phyloP scores from a whole-genome alignment of 2,329 filamentous ascomycete genomes.

The Penicillium thymicola region DNA sequence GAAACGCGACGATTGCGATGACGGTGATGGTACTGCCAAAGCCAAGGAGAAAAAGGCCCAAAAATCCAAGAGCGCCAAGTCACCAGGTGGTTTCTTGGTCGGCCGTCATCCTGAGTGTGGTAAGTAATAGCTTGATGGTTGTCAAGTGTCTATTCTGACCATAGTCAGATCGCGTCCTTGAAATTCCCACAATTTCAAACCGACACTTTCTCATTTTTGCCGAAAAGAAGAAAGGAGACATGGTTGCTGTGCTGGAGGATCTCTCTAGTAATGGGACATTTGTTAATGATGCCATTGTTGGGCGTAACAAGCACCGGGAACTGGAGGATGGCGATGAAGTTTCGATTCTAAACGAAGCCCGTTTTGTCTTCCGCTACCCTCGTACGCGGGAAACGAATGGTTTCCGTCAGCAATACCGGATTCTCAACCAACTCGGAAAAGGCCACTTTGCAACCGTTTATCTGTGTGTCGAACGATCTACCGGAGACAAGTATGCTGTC shows the following conservation, averaged over 20 bases:
- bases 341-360: constrained; percentile 75
- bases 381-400: constrained; percentile 67
- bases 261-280: constrained; percentile 95
- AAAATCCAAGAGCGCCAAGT: constrained; percentile 56
- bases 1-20: constrained; percentile 68
- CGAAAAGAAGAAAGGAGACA: constrained; percentile 56
- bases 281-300: constrained; percentile 86
- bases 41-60: constrained; percentile 35
- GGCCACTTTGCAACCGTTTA: constrained; percentile 95
- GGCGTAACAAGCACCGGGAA: constrained; percentile 86
- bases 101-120: constrained; percentile 92
- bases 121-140: constrained; percentile 47
- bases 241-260: constrained; percentile 78
- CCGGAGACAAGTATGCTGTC: constrained; percentile 80
- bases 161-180: constrained; percentile 65
- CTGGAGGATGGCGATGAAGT: constrained; percentile 89
- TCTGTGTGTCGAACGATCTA: constrained; percentile 79
- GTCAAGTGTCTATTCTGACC: constrained; percentile 14
- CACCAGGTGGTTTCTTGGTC: constrained; percentile 82
- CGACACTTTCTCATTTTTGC: constrained; percentile 57
- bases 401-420: constrained; percentile 82
- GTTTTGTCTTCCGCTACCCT: constrained; percentile 91
- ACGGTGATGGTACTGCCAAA: constrained; percentile 28
- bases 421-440: constrained; percentile 83
- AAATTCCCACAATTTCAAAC: constrained; percentile 81